Base-by-base conservation (phyloP, 352 stramenopile genomes). In the Phytopythium sindhum region DNA sequence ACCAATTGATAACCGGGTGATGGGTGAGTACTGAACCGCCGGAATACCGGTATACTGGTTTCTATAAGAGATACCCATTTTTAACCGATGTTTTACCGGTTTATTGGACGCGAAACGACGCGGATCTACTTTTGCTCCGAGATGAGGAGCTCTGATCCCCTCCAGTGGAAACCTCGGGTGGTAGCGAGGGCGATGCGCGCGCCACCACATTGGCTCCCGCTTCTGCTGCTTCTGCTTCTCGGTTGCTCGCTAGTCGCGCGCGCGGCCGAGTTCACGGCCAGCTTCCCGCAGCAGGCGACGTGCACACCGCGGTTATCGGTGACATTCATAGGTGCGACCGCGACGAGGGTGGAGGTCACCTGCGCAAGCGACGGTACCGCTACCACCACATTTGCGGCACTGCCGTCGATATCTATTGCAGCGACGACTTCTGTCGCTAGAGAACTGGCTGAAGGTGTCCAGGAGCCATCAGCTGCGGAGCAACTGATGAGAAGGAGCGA, bases 231-330 rank as follows among this genome's bases (percentile, higher is more conserved):
- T 5, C 15, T 28, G 12, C 28, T 56, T 8, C 17, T 56, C 45
- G 10, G 28, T 15, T 17, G 19, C 19, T 35, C 28, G 17, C 15
- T 24, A 11, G 29, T 35, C 50, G 26, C 28, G 26, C 50, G 19
- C 15, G 28, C 50, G 15, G 23, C 50, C 26, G 50, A 56, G 50
- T 56, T 56, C 28, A 26, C 50, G 50, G 26, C 50, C 29, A 41
- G 28, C 28, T 28, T 19, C 8, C n/a, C 45, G 45, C 45, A 26
- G 23, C 45, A 26, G 45, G 23, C 11, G 10, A 23, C 45, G 45
- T 52, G 45, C 23, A 12, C 45, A 6, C 45, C 45, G 45, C n/a
- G 21, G 45, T 52, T 23, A 0, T 52, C 9, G 23, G 45, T 52
- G n/a, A 14, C 4, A 6, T 6, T 52, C 45, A 4, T 31, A 10